Conservation (phyloP, 345 rosid genomes). For the Iberis pinnata region DNA sequence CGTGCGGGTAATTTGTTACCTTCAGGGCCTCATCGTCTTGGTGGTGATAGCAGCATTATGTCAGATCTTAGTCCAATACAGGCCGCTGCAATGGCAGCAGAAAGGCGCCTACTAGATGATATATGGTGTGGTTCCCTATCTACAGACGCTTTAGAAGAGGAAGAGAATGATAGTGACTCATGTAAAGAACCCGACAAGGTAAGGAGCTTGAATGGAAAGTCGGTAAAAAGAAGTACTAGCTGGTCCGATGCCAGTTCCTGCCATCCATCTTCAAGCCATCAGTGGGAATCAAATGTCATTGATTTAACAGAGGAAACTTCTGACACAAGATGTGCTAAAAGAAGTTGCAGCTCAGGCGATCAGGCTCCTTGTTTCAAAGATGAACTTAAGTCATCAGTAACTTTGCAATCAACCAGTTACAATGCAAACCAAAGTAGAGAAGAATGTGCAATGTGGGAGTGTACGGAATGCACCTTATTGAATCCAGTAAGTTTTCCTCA, state of each 20-base stretch:
- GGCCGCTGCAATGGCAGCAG: constrained; percentile 97
- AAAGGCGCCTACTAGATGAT: constrained; percentile 80
- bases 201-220: constrained; percentile 21
- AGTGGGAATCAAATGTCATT: constrained; percentile 27
- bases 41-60: constrained; percentile 76
- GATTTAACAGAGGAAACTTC: constrained; percentile 30
- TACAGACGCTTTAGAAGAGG: constrained; percentile 38
- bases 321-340: constrained; percentile 32
- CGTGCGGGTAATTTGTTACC: constrained; percentile 49
- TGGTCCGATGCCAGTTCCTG: constrained; percentile 17
- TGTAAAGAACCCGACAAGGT: constrained; percentile 21
- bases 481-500: constrained; percentile 88
- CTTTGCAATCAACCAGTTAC: constrained; percentile 22
- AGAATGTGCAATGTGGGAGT: constrained; percentile 55
- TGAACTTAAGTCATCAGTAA: constrained; percentile 10
- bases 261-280: constrained; percentile 20
- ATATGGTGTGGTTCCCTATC: constrained; percentile 76
- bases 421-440: constrained; percentile 23
- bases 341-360: constrained; percentile 31
- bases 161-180: constrained; percentile 35
- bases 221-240: constrained; percentile 44
- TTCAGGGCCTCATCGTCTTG: constrained; percentile 74
- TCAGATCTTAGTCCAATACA: constrained; percentile 72
- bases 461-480: constrained; percentile 64
- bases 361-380: constrained; percentile 12